phyloP scores from a whole-genome alignment of 2,329 filamentous ascomycete species.

The Leptographium flavum region DNA sequence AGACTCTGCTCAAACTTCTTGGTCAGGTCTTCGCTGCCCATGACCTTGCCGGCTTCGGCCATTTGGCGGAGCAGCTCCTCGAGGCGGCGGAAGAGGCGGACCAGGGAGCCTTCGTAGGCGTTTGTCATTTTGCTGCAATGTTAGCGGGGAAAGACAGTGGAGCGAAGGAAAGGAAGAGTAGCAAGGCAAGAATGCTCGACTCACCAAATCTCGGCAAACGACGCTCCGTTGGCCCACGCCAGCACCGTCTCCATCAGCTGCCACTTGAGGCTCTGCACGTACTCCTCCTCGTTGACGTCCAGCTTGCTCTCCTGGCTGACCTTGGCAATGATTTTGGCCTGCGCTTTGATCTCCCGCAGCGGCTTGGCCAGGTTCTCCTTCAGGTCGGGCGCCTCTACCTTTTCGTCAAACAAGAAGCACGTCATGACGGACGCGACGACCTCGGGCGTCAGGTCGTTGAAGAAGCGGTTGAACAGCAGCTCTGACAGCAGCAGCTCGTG shows the following conservation, averaged over 20 bases:
- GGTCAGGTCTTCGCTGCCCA: conserved; percentile 91
- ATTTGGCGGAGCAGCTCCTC: conserved; percentile 93
- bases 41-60: conserved; percentile 89
- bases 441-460: conserved; percentile 87
- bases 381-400: conserved; percentile 62
- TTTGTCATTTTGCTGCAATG: conserved; percentile 84
- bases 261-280: conserved; percentile 77
- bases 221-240: conserved; percentile 77
- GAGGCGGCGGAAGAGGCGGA: conserved; percentile 86
- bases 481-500: conserved; percentile 90
- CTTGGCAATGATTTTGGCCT: conserved; percentile 81
- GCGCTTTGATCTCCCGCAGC: conserved; percentile 71
- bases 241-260: conserved; percentile 95
- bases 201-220: conserved; percentile 91
- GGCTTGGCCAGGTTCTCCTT: conserved; percentile 79
- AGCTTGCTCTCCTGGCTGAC: conserved; percentile 92
- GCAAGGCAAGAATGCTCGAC: conserved; percentile 21
- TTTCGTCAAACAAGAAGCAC: conserved; percentile 96
- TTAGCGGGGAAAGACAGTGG: conserved; percentile 1
- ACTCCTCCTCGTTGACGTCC: conserved; percentile 87
- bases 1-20: conserved; percentile 83
- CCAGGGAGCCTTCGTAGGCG: conserved; percentile 90
- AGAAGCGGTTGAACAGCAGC: conserved; percentile 91
- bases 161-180: not conserved
- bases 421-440: conserved; percentile 75